Evolutionary conservation across 2,329 filamentous ascomycete genomes (phyloP).

Genomic region (Neofusicoccum cordaticola): DNA sequence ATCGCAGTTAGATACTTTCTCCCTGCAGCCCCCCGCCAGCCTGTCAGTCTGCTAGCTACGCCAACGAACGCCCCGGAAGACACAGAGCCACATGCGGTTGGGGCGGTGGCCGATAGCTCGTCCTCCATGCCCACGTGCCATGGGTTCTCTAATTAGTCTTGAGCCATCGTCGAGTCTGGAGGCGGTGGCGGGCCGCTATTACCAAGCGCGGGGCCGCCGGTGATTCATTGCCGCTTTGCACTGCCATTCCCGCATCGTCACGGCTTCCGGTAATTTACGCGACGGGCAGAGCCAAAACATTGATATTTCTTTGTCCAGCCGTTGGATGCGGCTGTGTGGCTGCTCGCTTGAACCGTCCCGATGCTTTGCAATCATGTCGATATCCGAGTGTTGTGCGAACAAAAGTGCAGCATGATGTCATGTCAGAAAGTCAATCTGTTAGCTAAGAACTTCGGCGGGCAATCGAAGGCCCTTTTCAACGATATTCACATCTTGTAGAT

Average conservation of each 20-base stretch:
- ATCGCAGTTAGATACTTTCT: conserved; percentile 1
- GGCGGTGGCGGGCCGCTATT: neutral
- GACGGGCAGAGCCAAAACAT: too few relatives aligned
- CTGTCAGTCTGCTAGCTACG: neutral
- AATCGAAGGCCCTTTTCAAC: too few relatives aligned
- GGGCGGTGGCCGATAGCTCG: neutral
- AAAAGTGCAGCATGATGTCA: neutral
- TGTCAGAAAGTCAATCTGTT: neutral
- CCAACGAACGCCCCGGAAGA: neutral
- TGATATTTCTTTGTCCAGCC: too few relatives aligned
- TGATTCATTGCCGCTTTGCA: neutral
- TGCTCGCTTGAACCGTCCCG: too few relatives aligned
- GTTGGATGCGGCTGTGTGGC: too few relatives aligned
- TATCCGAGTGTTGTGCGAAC: neutral
- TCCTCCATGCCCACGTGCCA: conserved; percentile 3
- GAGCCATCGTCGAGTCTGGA: neutral
- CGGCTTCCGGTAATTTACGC: too few relatives aligned
- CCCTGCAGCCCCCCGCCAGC: neutral
- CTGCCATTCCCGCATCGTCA: too few relatives aligned
- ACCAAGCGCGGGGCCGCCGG: neutral
- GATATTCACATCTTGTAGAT: too few relatives aligned
- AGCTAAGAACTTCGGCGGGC: neutral
- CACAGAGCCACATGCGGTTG: too few relatives aligned
- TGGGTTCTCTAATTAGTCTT: neutral
- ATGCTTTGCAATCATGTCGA: neutral